Conservation (phyloP, 805 yeast genomes). For the Danielozyma ontarioensis region DNA sequence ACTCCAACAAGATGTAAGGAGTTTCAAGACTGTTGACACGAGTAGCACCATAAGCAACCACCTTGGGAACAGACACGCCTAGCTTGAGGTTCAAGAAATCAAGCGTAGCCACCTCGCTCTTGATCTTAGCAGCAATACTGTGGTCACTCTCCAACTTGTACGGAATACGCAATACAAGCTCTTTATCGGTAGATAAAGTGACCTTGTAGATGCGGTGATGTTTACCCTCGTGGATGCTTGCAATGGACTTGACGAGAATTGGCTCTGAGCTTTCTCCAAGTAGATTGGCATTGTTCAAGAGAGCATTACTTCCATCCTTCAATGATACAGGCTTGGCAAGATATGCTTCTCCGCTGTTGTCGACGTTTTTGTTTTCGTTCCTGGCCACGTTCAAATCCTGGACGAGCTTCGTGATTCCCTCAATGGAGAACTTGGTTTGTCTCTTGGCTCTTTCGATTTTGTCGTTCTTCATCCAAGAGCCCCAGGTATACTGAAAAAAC, state of each 20-base stretch:
- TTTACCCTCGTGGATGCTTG: conserved; percentile 89
- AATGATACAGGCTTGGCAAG: conserved; percentile 34
- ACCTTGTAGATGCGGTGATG: conserved; percentile 84
- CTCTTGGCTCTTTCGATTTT: conserved; percentile 67
- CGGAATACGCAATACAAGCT: conserved; percentile 78
- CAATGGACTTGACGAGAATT: conserved; percentile 59
- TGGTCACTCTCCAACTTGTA: conserved; percentile 67
- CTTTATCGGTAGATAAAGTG: conserved; percentile 54
- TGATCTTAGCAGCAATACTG: conserved; percentile 61
- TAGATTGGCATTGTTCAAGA: conserved; percentile 44
- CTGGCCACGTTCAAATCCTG: conserved; percentile 38
- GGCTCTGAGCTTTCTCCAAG: conserved; percentile 42
- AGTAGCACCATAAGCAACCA: conserved; percentile 60
- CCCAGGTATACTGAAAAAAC: conserved; percentile 90
- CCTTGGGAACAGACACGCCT: conserved; percentile 67
- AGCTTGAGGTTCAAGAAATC: conserved; percentile 70
- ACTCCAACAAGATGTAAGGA: conserved; percentile 81
- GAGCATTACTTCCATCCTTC: conserved; percentile 35
- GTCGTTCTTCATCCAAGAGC: conserved; percentile 87
- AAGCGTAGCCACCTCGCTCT: conserved; percentile 90
- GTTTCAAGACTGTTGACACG: conserved; percentile 57
- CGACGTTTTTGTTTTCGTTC: conserved; percentile 18
- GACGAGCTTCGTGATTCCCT: conserved; percentile 61
- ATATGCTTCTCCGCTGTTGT: conserved; percentile 14
- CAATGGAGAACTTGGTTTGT: conserved; percentile 74